phyloP scores from a whole-genome alignment of 352 stramenopile species.

The Globisporangium yorkense region DNA sequence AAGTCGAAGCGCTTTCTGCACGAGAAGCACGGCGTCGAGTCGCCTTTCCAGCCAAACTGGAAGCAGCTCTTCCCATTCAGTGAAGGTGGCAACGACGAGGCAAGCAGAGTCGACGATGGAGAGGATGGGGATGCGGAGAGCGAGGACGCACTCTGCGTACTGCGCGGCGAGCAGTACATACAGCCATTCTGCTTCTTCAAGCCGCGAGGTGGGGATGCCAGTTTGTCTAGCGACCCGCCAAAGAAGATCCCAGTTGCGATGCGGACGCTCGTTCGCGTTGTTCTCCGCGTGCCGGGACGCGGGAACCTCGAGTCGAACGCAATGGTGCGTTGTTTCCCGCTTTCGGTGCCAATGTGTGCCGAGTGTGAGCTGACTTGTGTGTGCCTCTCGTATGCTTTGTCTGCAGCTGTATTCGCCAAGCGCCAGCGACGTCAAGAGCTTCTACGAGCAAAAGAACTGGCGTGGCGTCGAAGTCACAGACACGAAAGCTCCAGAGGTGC shows the following conservation, averaged over 20 bases:
- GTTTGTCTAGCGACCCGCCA: neutral
- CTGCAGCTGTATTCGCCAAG: constrained; percentile 30
- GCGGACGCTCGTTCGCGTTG: constrained; percentile 64
- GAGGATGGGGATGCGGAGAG: constrained; percentile 10
- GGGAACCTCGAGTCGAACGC: constrained; percentile 49
- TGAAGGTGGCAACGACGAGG: neutral
- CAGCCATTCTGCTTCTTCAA: constrained; percentile 58
- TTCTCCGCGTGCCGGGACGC: constrained; percentile 45
- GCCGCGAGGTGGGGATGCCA: neutral
- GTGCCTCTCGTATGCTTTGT: neutral
- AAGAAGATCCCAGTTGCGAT: constrained; percentile 46
- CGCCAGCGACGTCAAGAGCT: constrained; percentile 18
- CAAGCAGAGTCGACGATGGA: neutral
- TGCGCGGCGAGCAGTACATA: constrained; percentile 64
- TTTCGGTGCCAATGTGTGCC: neutral
- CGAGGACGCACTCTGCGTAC: constrained; percentile 28
- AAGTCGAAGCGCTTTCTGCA: constrained; percentile 67
- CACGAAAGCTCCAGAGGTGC: constrained; percentile 4
- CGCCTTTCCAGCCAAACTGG: constrained; percentile 63
- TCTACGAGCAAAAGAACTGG: constrained; percentile 28
- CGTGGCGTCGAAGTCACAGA: constrained; percentile 21
- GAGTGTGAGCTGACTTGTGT: neutral
- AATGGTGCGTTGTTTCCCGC: constrained; percentile 33
- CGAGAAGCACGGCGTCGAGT: constrained; percentile 47
- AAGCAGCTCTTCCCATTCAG: constrained; percentile 27